Conservation (phyloP, 1,139 yeast species). For the Yarrowia galli region DNA sequence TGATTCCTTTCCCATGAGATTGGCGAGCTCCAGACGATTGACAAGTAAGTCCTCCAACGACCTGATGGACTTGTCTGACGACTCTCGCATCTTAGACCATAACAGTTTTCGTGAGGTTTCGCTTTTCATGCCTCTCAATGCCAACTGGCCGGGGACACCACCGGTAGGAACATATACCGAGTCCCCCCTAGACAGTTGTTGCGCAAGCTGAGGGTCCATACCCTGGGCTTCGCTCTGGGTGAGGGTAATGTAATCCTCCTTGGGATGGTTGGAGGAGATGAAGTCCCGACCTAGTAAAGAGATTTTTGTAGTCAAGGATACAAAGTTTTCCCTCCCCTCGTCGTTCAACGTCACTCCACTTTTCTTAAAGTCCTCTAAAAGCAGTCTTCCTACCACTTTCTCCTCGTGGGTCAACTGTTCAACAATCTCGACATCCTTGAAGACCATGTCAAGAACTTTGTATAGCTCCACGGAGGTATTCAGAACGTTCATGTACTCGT, state of each 20-base stretch:
- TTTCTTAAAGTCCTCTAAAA: slow-evolving; percentile 84
- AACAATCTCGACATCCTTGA: slow-evolving; percentile 56
- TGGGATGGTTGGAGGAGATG: slow-evolving; percentile 59
- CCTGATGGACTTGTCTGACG: slow-evolving; percentile 63
- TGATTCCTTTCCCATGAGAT: slow-evolving; percentile 72
- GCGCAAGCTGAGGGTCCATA: slow-evolving; percentile 51
- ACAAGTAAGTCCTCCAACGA: slow-evolving; percentile 66
- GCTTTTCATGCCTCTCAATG: slow-evolving; percentile 66
- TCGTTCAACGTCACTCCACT: slow-evolving; percentile 86
- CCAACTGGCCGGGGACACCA: slow-evolving; percentile 71
- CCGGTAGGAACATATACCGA: slow-evolving; percentile 66
- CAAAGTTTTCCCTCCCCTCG: slow-evolving; percentile 70
- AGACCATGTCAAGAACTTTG: slow-evolving; percentile 61
- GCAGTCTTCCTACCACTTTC: slow-evolving; percentile 76
- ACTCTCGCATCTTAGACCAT: slow-evolving; percentile 75
- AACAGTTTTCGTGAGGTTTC: slow-evolving; percentile 67
- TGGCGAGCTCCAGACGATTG: slow-evolving; percentile 74
- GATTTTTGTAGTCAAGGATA: slow-evolving; percentile 79
- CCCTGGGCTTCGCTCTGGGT: slow-evolving; percentile 51
- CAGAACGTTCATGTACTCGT: slow-evolving; percentile 90
- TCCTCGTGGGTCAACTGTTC: slow-evolving; percentile 69
- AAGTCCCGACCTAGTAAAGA: slow-evolving; percentile 85
- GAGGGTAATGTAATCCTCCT: slow-evolving; percentile 49
- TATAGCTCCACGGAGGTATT: slow-evolving; percentile 85
- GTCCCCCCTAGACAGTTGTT: slow-evolving; percentile 45